Percentiles rank a stretch among this genome's conserved stretches.
phyloP scores from a whole-genome alignment of 768 basidiomycete species.

The Pleurotus pulmonarius region DNA sequence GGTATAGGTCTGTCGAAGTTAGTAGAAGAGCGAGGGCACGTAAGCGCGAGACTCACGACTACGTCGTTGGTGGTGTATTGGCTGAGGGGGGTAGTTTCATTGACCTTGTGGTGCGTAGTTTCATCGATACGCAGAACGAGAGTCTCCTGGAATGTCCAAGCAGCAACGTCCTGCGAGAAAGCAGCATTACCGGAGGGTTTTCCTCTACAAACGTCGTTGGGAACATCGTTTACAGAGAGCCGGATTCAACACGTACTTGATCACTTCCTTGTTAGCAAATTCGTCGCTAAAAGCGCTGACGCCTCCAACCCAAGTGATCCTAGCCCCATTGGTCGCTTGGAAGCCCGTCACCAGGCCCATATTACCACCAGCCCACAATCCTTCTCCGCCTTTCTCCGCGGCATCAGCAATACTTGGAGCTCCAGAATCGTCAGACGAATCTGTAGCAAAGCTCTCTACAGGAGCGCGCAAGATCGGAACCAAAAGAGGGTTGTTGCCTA shows the following conservation, averaged over 20 bases:
- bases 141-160: constrained; percentile 91
- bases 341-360: constrained; percentile 83
- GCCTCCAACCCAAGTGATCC: constrained; percentile 81
- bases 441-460: constrained; percentile 70
- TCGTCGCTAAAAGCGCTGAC: constrained; percentile 77
- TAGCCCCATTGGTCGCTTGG: constrained; percentile 75
- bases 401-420: constrained; percentile 68
- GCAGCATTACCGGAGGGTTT: constrained; percentile 69
- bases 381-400: constrained; percentile 71
- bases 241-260: no score
- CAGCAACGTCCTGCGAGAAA: constrained; percentile 69
- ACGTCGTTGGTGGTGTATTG: constrained; percentile 86
- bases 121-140: constrained; percentile 76
- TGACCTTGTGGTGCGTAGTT: constrained; percentile 68
- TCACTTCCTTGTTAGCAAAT: constrained; percentile 59
- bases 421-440: constrained; percentile 56
- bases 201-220: no score
- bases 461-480: constrained; percentile 82
- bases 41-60: constrained; percentile 46
- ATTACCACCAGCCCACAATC: constrained; percentile 77
- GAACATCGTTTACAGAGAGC: no score
- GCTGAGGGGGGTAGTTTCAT: constrained; percentile 57
- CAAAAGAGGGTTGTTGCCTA: constrained; percentile 72
- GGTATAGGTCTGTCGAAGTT: constrained; percentile 56
- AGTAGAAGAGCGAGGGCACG: not conserved